Evolutionary conservation across 2,329 filamentous ascomycete species (phyloP).

Genomic region (Fusarium setosum): DNA sequence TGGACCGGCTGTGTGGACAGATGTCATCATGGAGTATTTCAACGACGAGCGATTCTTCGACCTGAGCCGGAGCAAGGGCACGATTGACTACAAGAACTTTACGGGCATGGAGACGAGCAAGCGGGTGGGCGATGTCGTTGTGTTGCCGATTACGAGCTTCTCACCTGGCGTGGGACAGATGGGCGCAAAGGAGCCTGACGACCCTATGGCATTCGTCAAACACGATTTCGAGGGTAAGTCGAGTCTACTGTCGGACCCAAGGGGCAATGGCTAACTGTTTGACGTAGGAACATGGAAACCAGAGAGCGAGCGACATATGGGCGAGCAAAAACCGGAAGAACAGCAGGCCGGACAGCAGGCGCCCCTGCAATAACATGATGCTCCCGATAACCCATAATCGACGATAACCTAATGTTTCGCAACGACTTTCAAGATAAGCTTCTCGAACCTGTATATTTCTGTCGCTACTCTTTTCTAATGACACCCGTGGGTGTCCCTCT

Average conservation of each 20-base stretch:
- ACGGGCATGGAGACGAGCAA: conserved; percentile 86
- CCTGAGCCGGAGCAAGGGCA: conserved; percentile 74
- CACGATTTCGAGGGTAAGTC: conserved; percentile 91
- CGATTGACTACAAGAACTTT: conserved; percentile 89
- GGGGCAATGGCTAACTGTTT: neutral
- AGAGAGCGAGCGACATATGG: conserved; percentile 77
- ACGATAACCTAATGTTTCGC: conserved; percentile 39
- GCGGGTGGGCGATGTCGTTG: conserved; percentile 92
- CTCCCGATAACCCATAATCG: conserved; percentile 17
- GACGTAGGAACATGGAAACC: conserved; percentile 79
- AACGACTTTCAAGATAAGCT: conserved; percentile 42
- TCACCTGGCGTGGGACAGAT: conserved; percentile 95
- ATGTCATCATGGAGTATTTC: conserved; percentile 91
- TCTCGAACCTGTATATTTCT: conserved; percentile 44
- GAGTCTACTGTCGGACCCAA: neutral
- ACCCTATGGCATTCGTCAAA: conserved; percentile 97
- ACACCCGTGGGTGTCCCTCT: conserved; percentile 28
- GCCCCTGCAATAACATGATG: conserved; percentile 33
- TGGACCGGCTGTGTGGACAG: conserved; percentile 94
- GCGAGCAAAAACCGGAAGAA: conserved; percentile 51
- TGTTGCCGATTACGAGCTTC: conserved; percentile 96
- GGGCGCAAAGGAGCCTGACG: conserved; percentile 87
- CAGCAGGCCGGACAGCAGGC: conserved; percentile 37
- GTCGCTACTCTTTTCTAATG: conserved; percentile 42
- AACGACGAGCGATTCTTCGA: conserved; percentile 93